Evolutionary conservation across 2,329 filamentous ascomycete species (phyloP), one percentile per base, ranked within the genome.

Genomic region (Thermoascus crustaceus): DNA sequence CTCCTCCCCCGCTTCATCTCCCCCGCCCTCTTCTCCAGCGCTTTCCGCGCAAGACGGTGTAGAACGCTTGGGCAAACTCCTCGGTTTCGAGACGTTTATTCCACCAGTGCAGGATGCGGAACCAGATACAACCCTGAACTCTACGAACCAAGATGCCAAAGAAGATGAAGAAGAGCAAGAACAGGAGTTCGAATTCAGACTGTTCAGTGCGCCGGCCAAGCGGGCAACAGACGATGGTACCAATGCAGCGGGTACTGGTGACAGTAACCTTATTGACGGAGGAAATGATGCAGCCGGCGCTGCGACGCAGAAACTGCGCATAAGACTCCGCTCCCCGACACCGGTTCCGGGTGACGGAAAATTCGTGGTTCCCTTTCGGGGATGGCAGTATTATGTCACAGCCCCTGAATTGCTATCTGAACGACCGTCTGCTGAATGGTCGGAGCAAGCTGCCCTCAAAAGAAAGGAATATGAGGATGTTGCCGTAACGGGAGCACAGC

Each of bases 171-270:
- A 56, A 32, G 57, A 59, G 2, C 58, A 62, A 20, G 62, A 66
- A 36, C 57, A 63, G 37, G 62, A 64, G 40, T 66, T 64, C 36
- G 62, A 65, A 34, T 66, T 66, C 42, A 55, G 62, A 5, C 41
- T 66, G 9, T 66, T 66, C 48, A 60, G 53, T 27, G 53, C 52
- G 2, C 54, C 56, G 3, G 25, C 47, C 22, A 48, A 48, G 33
- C 25, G 39, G 7, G 42, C 39, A 20, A 32, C 40, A n/a, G 17
- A 21, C 3, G 25, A 32, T 18, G 4, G 38, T 4, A 26, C 37
- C 2, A 32, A 34, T 10, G 7, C 35, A 11, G 16, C 16, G 18
- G 13, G 22, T 2, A 26, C 13, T 29, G 26, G 10, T 34, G 19
- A 23, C 23, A 35, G 6, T 32, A 41, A 7, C 1, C 19, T 4